phyloP scores from a whole-genome alignment of 345 rosid species.

The Rhizophora apiculata region DNA sequence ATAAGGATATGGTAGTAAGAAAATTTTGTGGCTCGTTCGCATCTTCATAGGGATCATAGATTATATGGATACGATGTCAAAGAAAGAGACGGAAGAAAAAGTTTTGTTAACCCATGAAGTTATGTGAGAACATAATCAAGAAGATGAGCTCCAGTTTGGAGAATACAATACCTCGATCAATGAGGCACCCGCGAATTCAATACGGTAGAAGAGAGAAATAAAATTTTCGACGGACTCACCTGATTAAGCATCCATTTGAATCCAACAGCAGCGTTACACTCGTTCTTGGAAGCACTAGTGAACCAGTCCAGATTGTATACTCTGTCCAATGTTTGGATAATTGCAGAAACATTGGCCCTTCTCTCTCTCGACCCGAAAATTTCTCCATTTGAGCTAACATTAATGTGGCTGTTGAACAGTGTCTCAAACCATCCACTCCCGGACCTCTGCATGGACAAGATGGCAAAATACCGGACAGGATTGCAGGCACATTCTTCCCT shows the following conservation, averaged over 20 bases:
- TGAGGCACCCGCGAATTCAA: not conserved
- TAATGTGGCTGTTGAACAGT: conserved; percentile 39
- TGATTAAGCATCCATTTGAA: conserved; percentile 48
- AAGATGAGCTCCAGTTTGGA: too few relatives aligned
- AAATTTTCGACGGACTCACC: conserved; percentile 1
- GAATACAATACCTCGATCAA: too few relatives aligned
- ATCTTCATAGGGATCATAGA: too few relatives aligned
- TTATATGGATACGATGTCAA: too few relatives aligned
- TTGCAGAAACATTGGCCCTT: conserved; percentile 30
- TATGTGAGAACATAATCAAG: too few relatives aligned
- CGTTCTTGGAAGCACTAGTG: conserved; percentile 38
- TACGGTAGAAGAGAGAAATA: not conserved
- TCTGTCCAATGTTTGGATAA: conserved; percentile 24
- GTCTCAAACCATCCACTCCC: conserved; percentile 48
- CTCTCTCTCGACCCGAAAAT: conserved; percentile 29
- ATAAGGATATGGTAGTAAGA: too few relatives aligned
- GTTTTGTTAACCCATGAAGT: too few relatives aligned
- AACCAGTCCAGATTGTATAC: conserved; percentile 38
- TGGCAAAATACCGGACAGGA: conserved; percentile 37
- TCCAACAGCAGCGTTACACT: conserved; percentile 41
- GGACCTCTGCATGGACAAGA: conserved; percentile 44
- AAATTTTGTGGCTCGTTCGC: too few relatives aligned
- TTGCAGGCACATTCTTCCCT: conserved; percentile 39
- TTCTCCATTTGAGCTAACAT: conserved; percentile 43
- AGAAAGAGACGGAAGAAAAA: too few relatives aligned